phyloP scores from a whole-genome alignment of 2,329 filamentous ascomycete genomes.

The Blastomyces parvus region DNA sequence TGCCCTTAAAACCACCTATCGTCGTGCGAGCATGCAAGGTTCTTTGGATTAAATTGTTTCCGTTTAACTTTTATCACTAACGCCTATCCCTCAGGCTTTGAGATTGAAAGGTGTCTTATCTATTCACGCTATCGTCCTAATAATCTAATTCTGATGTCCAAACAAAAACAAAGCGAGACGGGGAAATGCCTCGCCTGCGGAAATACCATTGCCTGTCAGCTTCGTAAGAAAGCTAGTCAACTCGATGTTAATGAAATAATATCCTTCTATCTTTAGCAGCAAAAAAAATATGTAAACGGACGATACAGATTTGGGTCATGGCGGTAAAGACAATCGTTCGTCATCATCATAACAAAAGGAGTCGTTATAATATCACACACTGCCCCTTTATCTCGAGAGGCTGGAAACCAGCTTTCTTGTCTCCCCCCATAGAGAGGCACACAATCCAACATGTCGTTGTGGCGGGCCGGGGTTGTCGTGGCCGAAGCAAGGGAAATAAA shows the following conservation, averaged over 20 bases:
- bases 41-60: background rate
- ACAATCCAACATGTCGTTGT: background rate
- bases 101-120: background rate
- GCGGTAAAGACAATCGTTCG: slow-evolving; percentile 2
- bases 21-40: no score
- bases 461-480: background rate
- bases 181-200: background rate
- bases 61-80: background rate
- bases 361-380: slow-evolving; percentile 1
- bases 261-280: background rate
- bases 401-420: background rate
- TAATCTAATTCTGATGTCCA: background rate
- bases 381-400: background rate
- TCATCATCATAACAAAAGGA: slow-evolving; percentile 6
- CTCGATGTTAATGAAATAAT: background rate
- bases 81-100: no score
- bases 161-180: background rate
- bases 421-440: background rate
- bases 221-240: background rate
- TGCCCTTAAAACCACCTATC: background rate
- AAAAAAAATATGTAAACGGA: background rate
- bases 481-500: background rate
- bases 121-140: background rate
- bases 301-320: background rate
- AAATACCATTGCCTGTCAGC: background rate